Conservation (phyloP, 495 filamentous ascomycete species). For the Haplographium delicatum region DNA sequence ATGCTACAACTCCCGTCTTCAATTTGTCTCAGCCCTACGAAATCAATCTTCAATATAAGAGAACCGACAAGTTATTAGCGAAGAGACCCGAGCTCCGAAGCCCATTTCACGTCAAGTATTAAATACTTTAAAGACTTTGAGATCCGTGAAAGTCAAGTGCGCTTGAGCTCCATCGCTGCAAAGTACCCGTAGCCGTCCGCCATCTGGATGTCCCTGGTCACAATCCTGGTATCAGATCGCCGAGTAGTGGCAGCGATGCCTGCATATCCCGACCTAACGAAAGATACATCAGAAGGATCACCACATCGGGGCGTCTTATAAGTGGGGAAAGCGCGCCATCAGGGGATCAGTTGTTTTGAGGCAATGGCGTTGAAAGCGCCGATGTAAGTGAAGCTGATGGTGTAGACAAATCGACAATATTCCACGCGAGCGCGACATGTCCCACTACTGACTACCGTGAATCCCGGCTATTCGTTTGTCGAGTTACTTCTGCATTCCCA, state of each 20-base stretch:
- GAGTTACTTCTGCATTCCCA: not conserved
- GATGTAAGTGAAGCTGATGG: not conserved
- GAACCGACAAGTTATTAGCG: not conserved
- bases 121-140: constrained; percentile 7
- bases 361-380: not conserved
- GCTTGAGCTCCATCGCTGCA: too few species aligned
- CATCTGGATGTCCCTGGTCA: not conserved
- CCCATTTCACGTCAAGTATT: not conserved
- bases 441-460: not conserved
- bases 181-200: not conserved
- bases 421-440: not conserved
- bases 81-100: not conserved
- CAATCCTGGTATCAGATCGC: constrained; percentile 19
- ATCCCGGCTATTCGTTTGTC: constrained; percentile 13
- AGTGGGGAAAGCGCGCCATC: too few species aligned
- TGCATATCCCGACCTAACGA: too few species aligned
- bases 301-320: too few species aligned
- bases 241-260: not conserved
- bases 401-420: too few species aligned
- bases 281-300: too few species aligned
- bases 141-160: constrained; percentile 8
- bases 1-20: constrained; percentile 13
- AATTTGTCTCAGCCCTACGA: constrained; percentile 24
- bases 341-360: too few species aligned
- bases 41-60: not conserved